A percentile compares a stretch with the other conserved stretches of the same genome.
Conservation (phyloP, 1,284 basidiomycete species). For the Rhizoctonia solani region DNA sequence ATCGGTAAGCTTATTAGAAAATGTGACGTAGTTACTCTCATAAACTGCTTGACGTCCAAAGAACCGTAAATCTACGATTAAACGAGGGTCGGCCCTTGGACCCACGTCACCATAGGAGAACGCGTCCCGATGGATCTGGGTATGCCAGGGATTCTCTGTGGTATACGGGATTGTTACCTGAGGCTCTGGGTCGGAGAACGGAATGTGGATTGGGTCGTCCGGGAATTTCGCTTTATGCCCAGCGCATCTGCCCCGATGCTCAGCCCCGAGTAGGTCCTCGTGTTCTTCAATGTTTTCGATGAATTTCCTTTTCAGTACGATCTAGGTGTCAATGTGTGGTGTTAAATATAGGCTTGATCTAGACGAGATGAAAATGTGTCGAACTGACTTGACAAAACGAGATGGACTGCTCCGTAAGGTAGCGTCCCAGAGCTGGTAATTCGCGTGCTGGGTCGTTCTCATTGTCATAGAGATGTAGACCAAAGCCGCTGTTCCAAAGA, state of each 20-base stretch:
- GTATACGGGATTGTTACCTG: conserved; percentile 44
- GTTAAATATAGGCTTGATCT: neutral
- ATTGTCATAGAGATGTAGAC: neutral
- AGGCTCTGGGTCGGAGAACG: conserved; percentile 46
- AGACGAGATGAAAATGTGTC: neutral
- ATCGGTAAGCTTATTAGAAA: conserved; percentile 42
- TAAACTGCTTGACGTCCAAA: conserved; percentile 39
- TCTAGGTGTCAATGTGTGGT: neutral
- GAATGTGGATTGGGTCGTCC: conserved; percentile 43
- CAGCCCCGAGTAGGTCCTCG: neutral
- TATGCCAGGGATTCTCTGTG: conserved; percentile 42
- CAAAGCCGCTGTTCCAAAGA: conserved; percentile 25
- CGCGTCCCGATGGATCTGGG: conserved; percentile 47
- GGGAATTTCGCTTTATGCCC: conserved; percentile 44
- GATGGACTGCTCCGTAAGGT: conserved; percentile 32
- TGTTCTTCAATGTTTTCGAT: neutral
- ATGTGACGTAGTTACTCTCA: conserved; percentile 42
- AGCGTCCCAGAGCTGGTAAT: conserved; percentile 1
- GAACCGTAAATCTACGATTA: conserved; percentile 43
- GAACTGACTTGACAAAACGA: conserved; percentile 31
- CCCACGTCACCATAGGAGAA: conserved; percentile 44
- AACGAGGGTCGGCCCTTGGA: conserved; percentile 39
- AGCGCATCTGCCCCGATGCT: conserved; percentile 44
- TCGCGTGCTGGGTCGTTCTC: neutral
- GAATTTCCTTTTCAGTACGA: conserved; percentile 4